Evolutionary conservation across 2,329 filamentous ascomycete genomes (phyloP), one percentile per base, ranked within the genome.

Genomic region (Cladobotryum protrusum): DNA sequence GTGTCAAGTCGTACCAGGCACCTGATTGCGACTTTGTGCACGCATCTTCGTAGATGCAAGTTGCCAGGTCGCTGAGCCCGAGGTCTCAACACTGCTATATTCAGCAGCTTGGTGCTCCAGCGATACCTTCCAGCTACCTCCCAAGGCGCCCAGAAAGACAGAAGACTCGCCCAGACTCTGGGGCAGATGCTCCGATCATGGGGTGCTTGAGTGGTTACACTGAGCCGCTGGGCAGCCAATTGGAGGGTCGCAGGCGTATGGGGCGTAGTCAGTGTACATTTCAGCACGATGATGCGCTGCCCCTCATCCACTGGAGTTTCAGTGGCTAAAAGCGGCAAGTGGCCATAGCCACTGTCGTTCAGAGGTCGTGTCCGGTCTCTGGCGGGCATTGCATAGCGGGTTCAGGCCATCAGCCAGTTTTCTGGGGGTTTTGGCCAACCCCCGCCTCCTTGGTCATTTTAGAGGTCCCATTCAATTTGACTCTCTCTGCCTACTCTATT

Each of bases 51-150:
- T 37, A 6, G 17, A 37, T 9, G 17, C 35, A 37, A 17, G 35
- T 12, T 17, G 35, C 53, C 46, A 45, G 43, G 48, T 45, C 29
- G n/a, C 40, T 40, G 41, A 41, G 20, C 24, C 34, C 45, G 33
- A 45, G 49, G 48, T 45, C 52, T 57, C 51, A 29, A 42, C 49
- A 56, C 40, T 51, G n/a, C 48, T 48, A 50, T 50, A 45, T 40
- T 53, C 47, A 42, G 48, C 40, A 48, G 56, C 50, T 46, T 47
- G 57, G 59, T 60, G 57, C 56, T 63, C 48, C 49, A 57, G 55
- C 50, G 49, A 61, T 63, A 62, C 61, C 55, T 61, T 45, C 55
- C 14, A 18, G 45, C 20, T 18, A 51, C 49, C 45, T 44, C 43
- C 44, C 45, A 33, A 37, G 43, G 32, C 19, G 15, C 43, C 48